Base-by-base conservation (phyloP, 2,329 filamentous ascomycete genomes). In the Colletotrichum sp. region DNA sequence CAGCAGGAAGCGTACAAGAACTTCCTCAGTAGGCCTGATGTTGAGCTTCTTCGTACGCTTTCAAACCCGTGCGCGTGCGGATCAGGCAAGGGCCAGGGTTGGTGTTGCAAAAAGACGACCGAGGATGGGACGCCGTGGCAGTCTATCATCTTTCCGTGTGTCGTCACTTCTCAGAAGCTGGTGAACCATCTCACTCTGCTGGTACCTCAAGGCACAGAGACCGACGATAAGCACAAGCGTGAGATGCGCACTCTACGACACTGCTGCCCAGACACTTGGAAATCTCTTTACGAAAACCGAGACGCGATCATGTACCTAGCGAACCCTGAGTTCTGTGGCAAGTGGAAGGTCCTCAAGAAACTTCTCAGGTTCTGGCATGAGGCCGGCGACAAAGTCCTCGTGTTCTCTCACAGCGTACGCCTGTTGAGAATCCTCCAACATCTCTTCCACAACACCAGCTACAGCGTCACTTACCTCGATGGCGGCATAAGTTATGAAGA, bases 371-470 rank as follows among this genome's bases (percentile, higher is more conserved):
- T 97, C 83, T 99, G 97, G 97, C 92, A 98, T 81, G 88, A 90
- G 16, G 96, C 94, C 80, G 95, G 95, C 16, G 96, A 98, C 85
- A 99, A 98, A 84, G 97, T 98, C 1, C 90, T 99, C 0, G 94
- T 99, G 4, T 99, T 99, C 83, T 98, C 95, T 0, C 96, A 98
- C 81, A 97, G 94, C 75, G 96, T 98, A 6, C 92, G 94, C 3
- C 87, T 99, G 4, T 86, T 99, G 28, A 93, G 92, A 59, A 97
- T 98, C 82, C 87, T 99, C 7, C 92, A 95, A 79, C 92, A 95
- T 79, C 88, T 99, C 0, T 98, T 99, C 83, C 92, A 93, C 79
- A 94, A 94, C 77, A 98, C 96, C 1, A 93, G 92, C 80, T 99
- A 98, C 85, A 97, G 94, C 71, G 93, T 98, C 77, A 96, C 94